Evolutionary conservation across 2,329 filamentous ascomycete genomes (phyloP).

Genomic region (Xylaria sp.): DNA sequence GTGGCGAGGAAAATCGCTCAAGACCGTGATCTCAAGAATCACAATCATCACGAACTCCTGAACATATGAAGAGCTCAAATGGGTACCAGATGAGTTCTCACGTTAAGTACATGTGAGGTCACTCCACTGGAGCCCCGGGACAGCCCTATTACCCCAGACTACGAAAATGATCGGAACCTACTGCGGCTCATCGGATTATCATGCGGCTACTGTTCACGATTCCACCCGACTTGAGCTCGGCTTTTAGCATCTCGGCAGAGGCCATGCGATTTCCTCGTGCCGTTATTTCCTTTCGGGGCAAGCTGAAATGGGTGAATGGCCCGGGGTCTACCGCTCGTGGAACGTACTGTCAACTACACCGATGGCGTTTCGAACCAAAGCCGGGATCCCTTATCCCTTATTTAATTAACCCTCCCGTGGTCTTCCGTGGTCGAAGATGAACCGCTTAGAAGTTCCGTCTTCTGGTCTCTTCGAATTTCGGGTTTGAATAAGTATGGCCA

Average conservation of each 20-base stretch:
- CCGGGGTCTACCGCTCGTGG: constrained; percentile 18
- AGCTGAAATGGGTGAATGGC: constrained; percentile 13
- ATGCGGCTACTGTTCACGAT: constrained; percentile 43
- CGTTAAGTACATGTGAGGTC: constrained; percentile 41
- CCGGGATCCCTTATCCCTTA: background rate
- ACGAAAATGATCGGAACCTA: constrained; percentile 47
- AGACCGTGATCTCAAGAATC: constrained; percentile 23
- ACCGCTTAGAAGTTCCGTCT: constrained; percentile 1
- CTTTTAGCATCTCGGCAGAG: constrained; percentile 39
- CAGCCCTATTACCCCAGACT: constrained; percentile 42
- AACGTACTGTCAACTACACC: constrained; percentile 18
- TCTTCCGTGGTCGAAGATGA: constrained; percentile 18
- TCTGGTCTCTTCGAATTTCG: background rate
- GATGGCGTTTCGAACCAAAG: constrained; percentile 11
- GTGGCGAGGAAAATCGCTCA: constrained; percentile 36
- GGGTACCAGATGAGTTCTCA: constrained; percentile 32
- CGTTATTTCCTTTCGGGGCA: constrained; percentile 23
- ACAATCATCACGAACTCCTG: constrained; percentile 15
- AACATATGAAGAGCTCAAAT: background rate
- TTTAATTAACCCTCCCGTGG: constrained; percentile 18
- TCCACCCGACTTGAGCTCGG: constrained; percentile 47
- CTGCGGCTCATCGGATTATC: constrained; percentile 44
- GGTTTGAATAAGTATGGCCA: background rate
- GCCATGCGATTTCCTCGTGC: constrained; percentile 16
- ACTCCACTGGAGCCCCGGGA: constrained; percentile 40